Percentiles rank a stretch among this genome's conserved stretches.
Conservation (phyloP, 176 grass and related monocot genomes). For the Ananas comosus region DNA sequence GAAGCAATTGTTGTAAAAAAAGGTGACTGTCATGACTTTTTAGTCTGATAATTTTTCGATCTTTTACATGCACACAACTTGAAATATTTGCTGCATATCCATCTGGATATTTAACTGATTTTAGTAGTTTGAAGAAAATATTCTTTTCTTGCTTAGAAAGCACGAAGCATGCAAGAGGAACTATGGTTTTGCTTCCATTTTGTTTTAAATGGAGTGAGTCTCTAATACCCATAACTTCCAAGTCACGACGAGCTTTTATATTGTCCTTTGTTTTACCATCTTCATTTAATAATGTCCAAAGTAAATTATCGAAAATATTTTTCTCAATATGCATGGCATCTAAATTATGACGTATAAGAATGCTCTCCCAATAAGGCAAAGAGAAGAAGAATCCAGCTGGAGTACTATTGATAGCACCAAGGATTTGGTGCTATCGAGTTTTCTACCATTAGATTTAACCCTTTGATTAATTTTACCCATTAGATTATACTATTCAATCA, state of each 20-base stretch:
- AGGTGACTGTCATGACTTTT: neutral
- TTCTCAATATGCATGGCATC: conserved; percentile 1
- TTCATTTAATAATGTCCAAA: neutral
- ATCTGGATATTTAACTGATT: neutral
- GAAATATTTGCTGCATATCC: neutral
- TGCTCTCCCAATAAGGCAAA: neutral
- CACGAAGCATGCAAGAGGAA: neutral
- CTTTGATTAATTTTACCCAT: too few relatives aligned
- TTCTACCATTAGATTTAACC: too few relatives aligned
- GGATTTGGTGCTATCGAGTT: too few relatives aligned
- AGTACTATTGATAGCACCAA: too few relatives aligned
- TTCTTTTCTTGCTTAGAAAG: neutral
- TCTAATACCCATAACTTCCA: neutral
- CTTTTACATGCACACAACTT: neutral
- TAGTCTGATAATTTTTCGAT: neutral
- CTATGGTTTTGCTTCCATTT: neutral
- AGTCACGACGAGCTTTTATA: neutral
- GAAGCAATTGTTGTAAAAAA: neutral
- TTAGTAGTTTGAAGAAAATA: neutral
- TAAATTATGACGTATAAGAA: neutral
- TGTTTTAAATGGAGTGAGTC: neutral
- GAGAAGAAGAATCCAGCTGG: too few relatives aligned
- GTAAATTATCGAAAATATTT: neutral
- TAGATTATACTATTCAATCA: too few relatives aligned
- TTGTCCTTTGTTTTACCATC: neutral